Conservation (phyloP, 2,329 filamentous ascomycete species). For the Aspergillus pseudoviridinutans region DNA sequence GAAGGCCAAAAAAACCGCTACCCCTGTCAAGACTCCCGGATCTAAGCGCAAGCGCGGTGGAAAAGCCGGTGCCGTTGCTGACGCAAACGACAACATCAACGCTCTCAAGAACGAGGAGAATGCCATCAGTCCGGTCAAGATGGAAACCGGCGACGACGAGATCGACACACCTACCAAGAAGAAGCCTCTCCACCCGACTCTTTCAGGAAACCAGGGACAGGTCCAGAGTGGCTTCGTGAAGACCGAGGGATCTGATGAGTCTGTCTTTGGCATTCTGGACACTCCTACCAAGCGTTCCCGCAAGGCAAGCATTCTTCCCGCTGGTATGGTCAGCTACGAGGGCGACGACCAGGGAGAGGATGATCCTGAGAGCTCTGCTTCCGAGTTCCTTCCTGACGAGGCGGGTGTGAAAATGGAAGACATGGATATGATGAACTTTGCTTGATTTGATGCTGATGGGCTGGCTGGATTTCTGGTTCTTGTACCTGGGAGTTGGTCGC, state of each 20-base stretch:
- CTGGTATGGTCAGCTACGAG: constrained; percentile 18
- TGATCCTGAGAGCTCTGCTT: constrained; percentile 16
- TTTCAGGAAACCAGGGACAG: background rate
- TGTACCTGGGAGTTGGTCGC: background rate
- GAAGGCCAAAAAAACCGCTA: constrained; percentile 8
- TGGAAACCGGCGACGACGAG: constrained; percentile 4
- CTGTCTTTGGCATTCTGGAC: background rate
- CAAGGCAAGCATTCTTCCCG: constrained; percentile 11
- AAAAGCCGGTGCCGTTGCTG: constrained; percentile 1
- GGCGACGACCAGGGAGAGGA: constrained; percentile 1
- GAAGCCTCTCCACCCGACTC: constrained; percentile 3
- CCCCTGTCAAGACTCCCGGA: constrained; percentile 7
- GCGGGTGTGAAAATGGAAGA: background rate
- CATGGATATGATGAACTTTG: constrained; percentile 1
- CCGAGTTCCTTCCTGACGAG: constrained; percentile 18
- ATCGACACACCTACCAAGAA: background rate
- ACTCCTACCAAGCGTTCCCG: constrained; percentile 18
- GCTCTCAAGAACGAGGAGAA: constrained; percentile 2
- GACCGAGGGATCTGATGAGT: constrained; percentile 1
- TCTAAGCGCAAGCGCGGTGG: constrained; percentile 18
- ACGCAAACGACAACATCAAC: background rate
- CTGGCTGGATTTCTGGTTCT: background rate
- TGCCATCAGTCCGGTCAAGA: constrained; percentile 6
- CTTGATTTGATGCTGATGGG: background rate
- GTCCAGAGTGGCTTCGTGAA: background rate